Evolutionary conservation across 2,329 filamentous ascomycete species (phyloP).

Genomic region (Alternaria panax): DNA sequence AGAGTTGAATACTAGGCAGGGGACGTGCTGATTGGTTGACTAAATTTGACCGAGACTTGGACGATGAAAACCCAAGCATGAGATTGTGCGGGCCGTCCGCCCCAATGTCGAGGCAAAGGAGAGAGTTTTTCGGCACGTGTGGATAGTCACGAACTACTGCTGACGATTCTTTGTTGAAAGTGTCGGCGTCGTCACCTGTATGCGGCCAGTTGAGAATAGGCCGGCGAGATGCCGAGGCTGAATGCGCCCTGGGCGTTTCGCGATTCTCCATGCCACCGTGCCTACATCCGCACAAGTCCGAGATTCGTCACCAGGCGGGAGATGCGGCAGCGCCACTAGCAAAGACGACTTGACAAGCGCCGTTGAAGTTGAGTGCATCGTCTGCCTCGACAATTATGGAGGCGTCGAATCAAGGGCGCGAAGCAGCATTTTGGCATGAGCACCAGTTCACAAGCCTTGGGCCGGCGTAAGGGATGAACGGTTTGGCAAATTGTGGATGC

Average conservation of each 20-base stretch:
- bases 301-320: constrained; percentile 41
- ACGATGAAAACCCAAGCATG: constrained; percentile 29
- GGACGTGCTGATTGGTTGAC: constrained; percentile 34
- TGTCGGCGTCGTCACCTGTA: constrained; percentile 18
- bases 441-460: constrained; percentile 24
- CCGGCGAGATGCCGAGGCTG: constrained; percentile 28
- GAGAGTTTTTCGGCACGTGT: constrained; percentile 20
- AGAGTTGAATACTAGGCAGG: constrained; percentile 16
- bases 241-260: constrained; percentile 26
- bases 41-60: constrained; percentile 28
- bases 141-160: constrained; percentile 12
- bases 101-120: constrained; percentile 19
- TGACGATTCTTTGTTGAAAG: constrained; percentile 17
- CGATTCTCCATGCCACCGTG: constrained; percentile 30
- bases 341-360: constrained; percentile 21
- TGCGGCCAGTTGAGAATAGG: constrained; percentile 21
- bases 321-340: constrained; percentile 36
- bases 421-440: constrained; percentile 28
- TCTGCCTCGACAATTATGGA: constrained; percentile 9
- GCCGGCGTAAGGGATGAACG: constrained; percentile 37
- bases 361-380: constrained; percentile 18
- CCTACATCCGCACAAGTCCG: constrained; percentile 41
- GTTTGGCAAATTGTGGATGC: constrained; percentile 34
- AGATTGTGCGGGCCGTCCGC: constrained; percentile 41
- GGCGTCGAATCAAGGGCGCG: constrained; percentile 33